Percentiles rank a stretch among this genome's conserved stretches.
phyloP scores from a whole-genome alignment of 1,284 basidiomycete genomes.

The Irpex sp. region DNA sequence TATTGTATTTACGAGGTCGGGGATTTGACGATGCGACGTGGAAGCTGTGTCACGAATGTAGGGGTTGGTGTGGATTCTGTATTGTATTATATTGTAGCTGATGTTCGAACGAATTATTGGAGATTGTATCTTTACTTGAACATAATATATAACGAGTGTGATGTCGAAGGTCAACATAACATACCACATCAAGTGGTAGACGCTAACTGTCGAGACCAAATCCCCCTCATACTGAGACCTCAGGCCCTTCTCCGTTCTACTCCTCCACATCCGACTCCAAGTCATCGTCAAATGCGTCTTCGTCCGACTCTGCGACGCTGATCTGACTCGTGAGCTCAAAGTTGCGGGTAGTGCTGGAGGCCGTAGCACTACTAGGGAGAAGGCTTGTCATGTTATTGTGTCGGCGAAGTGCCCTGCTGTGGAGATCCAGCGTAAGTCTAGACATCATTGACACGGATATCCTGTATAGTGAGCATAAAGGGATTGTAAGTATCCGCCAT shows the following conservation, averaged over 20 bases:
- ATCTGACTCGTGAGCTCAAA: not conserved
- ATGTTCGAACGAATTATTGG: too few relatives aligned
- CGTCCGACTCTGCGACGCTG: not conserved
- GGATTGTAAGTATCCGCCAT: not conserved
- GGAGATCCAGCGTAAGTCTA: not conserved
- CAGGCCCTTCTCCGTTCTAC: not conserved
- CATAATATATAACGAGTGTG: too few relatives aligned
- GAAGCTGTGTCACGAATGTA: not conserved
- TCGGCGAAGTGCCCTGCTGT: not conserved
- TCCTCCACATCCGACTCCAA: not conserved
- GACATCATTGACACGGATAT: not conserved
- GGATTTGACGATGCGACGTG: not conserved
- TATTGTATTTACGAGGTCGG: conserved; percentile 5
- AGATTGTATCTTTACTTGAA: too few relatives aligned
- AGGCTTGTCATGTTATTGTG: not conserved
- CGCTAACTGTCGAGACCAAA: too few relatives aligned
- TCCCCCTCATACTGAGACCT: too few relatives aligned
- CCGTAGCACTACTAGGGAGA: not conserved
- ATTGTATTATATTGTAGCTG: too few relatives aligned
- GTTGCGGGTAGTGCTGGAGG: too few relatives aligned
- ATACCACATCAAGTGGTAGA: too few relatives aligned
- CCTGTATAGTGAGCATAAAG: not conserved
- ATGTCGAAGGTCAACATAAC: too few relatives aligned
- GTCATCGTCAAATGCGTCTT: not conserved
- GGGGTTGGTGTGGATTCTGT: too few relatives aligned